These are phyloP conservation scores for Neopestalotiopsis sp. DNA, from an alignment of 2,329 filamentous ascomycete species.

Conservation along the genomic window DNA sequence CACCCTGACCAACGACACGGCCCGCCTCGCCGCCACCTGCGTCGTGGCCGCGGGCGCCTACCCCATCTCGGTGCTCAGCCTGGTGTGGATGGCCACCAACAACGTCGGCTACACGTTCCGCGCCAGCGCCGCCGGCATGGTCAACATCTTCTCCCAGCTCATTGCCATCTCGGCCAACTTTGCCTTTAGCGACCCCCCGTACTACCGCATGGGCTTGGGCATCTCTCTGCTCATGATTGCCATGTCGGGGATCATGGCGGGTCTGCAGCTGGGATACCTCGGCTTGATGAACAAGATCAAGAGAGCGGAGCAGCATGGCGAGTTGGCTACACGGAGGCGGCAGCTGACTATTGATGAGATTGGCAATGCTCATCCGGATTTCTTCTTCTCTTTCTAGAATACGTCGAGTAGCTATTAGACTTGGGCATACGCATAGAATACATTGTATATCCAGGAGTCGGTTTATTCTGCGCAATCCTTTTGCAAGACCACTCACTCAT, in stretches of 20 bases:
- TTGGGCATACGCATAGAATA: background rate
- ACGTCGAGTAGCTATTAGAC: background rate
- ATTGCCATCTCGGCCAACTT: conserved; percentile 22
- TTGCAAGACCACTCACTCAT: too few species aligned
- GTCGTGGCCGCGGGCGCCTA: conserved; percentile 29
- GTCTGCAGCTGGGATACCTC: conserved; percentile 1
- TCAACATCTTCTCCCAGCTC: conserved; percentile 24
- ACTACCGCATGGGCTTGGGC: conserved; percentile 16
- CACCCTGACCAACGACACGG: conserved; percentile 24
- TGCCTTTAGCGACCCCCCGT: conserved; percentile 19
- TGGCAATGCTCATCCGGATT: conserved; percentile 22
- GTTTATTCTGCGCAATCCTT: too few species aligned
- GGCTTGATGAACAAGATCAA: conserved; percentile 20
- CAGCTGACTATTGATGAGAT: conserved; percentile 20
- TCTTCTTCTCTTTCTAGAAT: conserved; percentile 19
- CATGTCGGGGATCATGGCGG: conserved; percentile 19
- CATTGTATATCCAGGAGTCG: too few species aligned
- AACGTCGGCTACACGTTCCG: conserved; percentile 32
- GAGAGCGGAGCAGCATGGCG: conserved; percentile 11
- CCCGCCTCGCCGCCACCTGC: conserved; percentile 30
- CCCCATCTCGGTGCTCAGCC: conserved; percentile 28
- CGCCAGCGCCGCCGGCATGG: conserved; percentile 19
- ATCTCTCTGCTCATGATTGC: conserved; percentile 18
- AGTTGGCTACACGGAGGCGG: conserved; percentile 8
- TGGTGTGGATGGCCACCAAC: conserved; percentile 32